Evolutionary conservation across 108 stramenopile genomes (phyloP).

Genomic region (Stephanodiscus minutulus): DNA sequence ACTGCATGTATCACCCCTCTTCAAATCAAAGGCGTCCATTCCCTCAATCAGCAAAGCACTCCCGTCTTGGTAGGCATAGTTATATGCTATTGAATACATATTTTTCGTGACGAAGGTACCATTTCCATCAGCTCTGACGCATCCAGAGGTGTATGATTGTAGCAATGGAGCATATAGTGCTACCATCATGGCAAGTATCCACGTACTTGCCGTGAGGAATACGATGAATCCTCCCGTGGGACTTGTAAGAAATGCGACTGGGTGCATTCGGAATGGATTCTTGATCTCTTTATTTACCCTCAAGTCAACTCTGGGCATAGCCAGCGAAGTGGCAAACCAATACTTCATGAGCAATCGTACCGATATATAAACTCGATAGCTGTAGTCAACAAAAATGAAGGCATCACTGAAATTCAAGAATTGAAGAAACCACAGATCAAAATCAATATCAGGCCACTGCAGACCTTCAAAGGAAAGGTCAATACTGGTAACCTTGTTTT

Average conservation of each 20-base stretch:
- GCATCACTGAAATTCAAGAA: constrained; percentile 32
- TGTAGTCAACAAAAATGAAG: constrained; percentile 38
- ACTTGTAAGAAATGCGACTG: constrained; percentile 37
- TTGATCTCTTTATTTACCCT: constrained; percentile 39
- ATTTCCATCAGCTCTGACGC: constrained; percentile 29
- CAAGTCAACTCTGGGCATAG: constrained; percentile 44
- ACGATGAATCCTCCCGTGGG: constrained; percentile 33
- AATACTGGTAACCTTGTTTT: constrained; percentile 41
- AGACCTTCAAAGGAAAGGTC: constrained; percentile 43
- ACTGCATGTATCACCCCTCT: constrained; percentile 48
- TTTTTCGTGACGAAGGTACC: constrained; percentile 55
- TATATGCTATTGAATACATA: constrained; percentile 52
- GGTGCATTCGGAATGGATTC: constrained; percentile 48
- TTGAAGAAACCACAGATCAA: constrained; percentile 46
- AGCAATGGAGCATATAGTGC: constrained; percentile 39
- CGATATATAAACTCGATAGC: constrained; percentile 42
- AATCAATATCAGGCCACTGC: constrained; percentile 41
- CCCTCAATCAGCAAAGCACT: constrained; percentile 48
- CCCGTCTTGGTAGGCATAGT: constrained; percentile 59
- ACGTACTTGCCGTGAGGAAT: constrained; percentile 25
- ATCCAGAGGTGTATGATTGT: constrained; percentile 42
- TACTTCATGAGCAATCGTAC: constrained; percentile 39
- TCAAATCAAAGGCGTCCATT: constrained; percentile 46
- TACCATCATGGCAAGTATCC: constrained; percentile 27
- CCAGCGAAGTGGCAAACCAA: constrained; percentile 48